Evolutionary conservation across 2,329 filamentous ascomycete species (phyloP).

Genomic region (Fusarium graminum): DNA sequence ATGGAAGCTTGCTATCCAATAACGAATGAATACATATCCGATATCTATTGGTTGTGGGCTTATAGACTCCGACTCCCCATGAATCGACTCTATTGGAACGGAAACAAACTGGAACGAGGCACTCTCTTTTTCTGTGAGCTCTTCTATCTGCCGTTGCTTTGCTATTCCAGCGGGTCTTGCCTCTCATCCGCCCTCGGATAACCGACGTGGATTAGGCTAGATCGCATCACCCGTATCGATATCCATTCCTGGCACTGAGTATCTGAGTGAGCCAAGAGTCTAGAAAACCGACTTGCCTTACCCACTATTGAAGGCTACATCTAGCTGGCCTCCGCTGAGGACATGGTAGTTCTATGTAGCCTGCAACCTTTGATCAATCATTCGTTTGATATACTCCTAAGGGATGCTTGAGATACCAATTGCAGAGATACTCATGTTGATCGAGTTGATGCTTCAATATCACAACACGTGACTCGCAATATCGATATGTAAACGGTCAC

Average conservation of each 20-base stretch:
- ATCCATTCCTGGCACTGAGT: not conserved
- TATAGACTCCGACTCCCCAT: not conserved
- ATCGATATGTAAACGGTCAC: constrained; percentile 5
- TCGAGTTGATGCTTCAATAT: not conserved
- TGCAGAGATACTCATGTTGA: not conserved
- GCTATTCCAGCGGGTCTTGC: constrained; percentile 5
- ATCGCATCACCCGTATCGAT: constrained; percentile 33
- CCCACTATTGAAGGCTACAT: constrained; percentile 22
- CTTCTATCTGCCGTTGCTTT: constrained; percentile 9
- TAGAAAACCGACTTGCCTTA: constrained; percentile 12
- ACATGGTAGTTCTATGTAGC: too few species aligned
- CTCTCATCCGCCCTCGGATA: constrained; percentile 32
- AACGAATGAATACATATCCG: not conserved
- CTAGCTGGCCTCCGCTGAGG: not conserved
- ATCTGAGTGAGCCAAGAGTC: constrained; percentile 14
- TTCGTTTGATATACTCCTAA: not conserved
- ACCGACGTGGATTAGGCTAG: constrained; percentile 37
- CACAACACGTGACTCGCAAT: constrained; percentile 15
- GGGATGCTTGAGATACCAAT: not conserved
- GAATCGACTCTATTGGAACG: not conserved
- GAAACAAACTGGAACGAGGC: not conserved
- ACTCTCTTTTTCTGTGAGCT: not conserved
- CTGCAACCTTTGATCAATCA: not conserved
- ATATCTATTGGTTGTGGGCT: not conserved
- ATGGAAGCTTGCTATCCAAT: not conserved